A percentile compares a stretch with the other conserved stretches of the same genome.
phyloP scores from a whole-genome alignment of 78 protist species.

The Isochrysis galbana region DNA sequence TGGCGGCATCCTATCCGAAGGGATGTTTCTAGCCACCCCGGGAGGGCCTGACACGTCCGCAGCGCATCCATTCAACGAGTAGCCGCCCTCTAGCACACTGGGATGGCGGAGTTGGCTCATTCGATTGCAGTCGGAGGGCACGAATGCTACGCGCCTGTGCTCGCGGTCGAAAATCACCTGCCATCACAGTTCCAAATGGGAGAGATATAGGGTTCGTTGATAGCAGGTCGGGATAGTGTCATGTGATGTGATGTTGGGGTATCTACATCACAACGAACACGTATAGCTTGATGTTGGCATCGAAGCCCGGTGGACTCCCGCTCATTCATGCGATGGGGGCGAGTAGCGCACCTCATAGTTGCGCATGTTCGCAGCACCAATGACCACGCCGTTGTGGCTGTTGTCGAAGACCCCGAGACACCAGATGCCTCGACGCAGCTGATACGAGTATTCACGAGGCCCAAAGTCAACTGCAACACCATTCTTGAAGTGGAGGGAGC shows the following conservation, averaged over 20 bases:
- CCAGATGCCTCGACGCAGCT: neutral
- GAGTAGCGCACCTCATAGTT: neutral
- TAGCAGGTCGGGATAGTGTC: no score
- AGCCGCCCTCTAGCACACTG: neutral
- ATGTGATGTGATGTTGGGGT: no score
- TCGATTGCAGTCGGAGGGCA: neutral
- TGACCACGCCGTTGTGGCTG: constrained; percentile 21
- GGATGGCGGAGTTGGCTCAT: neutral
- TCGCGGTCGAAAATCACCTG: neutral
- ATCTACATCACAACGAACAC: no score
- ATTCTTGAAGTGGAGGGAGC: neutral
- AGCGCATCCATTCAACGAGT: neutral
- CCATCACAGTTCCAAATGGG: neutral
- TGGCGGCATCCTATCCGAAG: neutral
- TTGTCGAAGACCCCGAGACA: constrained; percentile 26
- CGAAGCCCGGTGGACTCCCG: no score
- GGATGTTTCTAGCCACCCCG: neutral
- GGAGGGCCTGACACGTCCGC: neutral
- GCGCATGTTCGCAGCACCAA: constrained; percentile 11
- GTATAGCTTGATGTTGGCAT: no score
- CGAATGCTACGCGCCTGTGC: neutral
- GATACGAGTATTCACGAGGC: neutral
- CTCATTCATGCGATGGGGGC: no score
- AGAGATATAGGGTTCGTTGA: neutral
- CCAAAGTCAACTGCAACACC: neutral